Percentiles rank a stretch among this genome's conserved stretches.
Conservation (phyloP, 2,329 filamentous ascomycete genomes). For the Nemania sp. region DNA sequence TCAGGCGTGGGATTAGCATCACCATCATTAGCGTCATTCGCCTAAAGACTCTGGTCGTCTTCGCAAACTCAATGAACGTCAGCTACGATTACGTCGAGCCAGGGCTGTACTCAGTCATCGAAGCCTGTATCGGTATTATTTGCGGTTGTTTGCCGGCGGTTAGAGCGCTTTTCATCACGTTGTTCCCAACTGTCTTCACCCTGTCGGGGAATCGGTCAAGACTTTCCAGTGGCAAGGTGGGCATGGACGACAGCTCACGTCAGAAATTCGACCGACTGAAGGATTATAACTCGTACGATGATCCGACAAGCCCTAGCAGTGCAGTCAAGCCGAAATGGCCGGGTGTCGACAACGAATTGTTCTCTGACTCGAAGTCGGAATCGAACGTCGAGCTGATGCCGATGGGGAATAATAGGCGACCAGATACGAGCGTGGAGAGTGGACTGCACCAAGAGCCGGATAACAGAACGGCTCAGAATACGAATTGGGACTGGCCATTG, state of each 20-base stretch:
- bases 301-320: background rate
- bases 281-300: background rate
- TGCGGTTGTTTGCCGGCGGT: constrained; percentile 52
- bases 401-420: background rate
- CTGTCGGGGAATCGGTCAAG: background rate
- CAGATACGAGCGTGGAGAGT: background rate
- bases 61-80: constrained; percentile 38
- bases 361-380: background rate
- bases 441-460: constrained; percentile 1
- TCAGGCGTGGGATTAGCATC: constrained; percentile 14
- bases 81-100: constrained; percentile 49
- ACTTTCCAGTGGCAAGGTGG: background rate
- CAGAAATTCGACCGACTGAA: constrained; percentile 27
- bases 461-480: background rate
- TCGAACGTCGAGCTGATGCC: constrained; percentile 32
- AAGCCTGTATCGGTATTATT: constrained; percentile 51
- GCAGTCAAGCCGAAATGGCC: constrained; percentile 17
- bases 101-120: constrained; percentile 52
- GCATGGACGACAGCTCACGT: background rate
- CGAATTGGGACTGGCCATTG: constrained; percentile 28
- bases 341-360: background rate
- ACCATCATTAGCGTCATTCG: constrained; percentile 29
- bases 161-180: constrained; percentile 48
- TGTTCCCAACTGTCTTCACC: constrained; percentile 47
- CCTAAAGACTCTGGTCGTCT: constrained; percentile 22